phyloP scores from a whole-genome alignment of 2,329 filamentous ascomycete species.

The Didymella keratinophila region DNA sequence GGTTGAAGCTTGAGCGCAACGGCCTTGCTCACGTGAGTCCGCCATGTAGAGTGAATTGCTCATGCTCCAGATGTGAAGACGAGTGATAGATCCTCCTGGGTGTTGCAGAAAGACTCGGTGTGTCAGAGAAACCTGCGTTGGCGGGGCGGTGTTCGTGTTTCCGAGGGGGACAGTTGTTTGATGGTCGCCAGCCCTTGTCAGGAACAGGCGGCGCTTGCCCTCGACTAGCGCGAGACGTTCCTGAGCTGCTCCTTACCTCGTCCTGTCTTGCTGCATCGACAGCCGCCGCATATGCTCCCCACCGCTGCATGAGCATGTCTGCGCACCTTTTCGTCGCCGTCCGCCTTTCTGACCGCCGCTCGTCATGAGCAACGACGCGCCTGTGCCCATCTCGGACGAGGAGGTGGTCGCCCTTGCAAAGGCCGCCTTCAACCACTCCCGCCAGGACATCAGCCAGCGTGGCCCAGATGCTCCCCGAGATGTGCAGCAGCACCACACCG shows the following conservation, averaged over 20 bases:
- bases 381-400: constrained; percentile 62
- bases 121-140: constrained; percentile 1
- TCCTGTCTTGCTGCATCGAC: neutral
- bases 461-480: constrained; percentile 62
- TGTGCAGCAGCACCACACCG: constrained; percentile 66
- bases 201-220: constrained; percentile 5
- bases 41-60: neutral
- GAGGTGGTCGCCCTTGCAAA: constrained; percentile 72
- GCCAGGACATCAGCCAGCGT: constrained; percentile 67
- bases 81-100: neutral
- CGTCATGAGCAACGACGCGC: constrained; percentile 51
- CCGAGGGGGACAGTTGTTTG: constrained; percentile 5
- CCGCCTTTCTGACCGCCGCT: constrained; percentile 18
- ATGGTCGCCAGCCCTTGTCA: constrained; percentile 6
- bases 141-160: constrained; percentile 14
- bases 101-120: constrained; percentile 1
- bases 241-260: constrained; percentile 6
- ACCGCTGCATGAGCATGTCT: constrained; percentile 19
- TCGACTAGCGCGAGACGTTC: constrained; percentile 10
- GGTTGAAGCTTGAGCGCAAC: constrained; percentile 7
- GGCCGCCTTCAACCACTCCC: constrained; percentile 72
- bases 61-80: too few species aligned
- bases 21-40: constrained; percentile 8
- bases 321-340: constrained; percentile 11
- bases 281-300: constrained; percentile 5